phyloP scores from a whole-genome alignment of 2,329 filamentous ascomycete species.

The Cladosporium oxysporum region DNA sequence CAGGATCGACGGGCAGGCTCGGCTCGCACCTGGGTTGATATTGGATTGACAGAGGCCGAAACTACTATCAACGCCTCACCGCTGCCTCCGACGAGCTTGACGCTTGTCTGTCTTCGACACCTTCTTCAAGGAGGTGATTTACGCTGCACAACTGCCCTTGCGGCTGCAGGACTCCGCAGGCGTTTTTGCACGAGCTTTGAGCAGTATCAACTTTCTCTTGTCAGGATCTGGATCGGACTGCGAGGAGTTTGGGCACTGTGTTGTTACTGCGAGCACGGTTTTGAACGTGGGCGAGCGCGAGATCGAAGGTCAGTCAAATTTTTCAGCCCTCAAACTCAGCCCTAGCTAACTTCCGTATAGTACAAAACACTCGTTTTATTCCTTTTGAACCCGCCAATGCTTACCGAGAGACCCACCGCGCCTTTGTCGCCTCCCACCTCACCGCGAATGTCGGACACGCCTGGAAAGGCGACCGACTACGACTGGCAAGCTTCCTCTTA shows the following conservation, averaged over 20 bases:
- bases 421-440: constrained; percentile 53
- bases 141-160: constrained; percentile 5
- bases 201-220: neutral
- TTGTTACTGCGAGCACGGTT: neutral
- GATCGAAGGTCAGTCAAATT: constrained; percentile 12
- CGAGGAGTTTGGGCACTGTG: constrained; percentile 8
- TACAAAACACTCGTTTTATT: constrained; percentile 16
- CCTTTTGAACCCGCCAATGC: constrained; percentile 28
- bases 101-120: neutral
- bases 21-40: constrained; percentile 4
- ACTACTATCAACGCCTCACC: constrained; percentile 7
- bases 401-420: constrained; percentile 49
- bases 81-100: constrained; percentile 7
- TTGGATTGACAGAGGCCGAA: constrained; percentile 7
- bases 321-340: neutral
- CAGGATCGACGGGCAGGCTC: constrained; percentile 23
- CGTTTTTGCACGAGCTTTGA: neutral
- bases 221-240: neutral
- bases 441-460: constrained; percentile 53
- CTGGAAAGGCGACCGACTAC: constrained; percentile 45
- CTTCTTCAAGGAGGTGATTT: neutral
- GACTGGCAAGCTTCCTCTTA: constrained; percentile 42
- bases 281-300: neutral
- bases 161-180: constrained; percentile 19
- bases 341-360: constrained; percentile 13